A percentile compares a stretch with the other conserved stretches of the same genome.
Conservation (phyloP, 2,329 filamentous ascomycete species). For the Fusarium floridanum region DNA sequence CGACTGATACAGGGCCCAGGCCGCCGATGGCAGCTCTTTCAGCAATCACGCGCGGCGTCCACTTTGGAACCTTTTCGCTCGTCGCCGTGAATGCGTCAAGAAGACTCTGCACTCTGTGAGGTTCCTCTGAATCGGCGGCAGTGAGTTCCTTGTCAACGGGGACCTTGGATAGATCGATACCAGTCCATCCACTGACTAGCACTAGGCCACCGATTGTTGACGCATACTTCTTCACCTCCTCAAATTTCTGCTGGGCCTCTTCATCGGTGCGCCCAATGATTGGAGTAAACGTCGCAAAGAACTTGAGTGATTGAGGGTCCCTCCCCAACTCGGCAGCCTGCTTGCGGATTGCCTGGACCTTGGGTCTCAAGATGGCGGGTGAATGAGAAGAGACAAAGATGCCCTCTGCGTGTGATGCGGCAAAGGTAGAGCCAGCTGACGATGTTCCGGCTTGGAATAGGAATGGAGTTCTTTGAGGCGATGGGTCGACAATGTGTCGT, state of each 20-base stretch:
- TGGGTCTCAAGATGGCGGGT: constrained; percentile 61
- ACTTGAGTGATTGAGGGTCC: constrained; percentile 68
- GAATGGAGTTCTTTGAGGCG: constrained; percentile 68
- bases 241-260: constrained; percentile 66
- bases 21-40: constrained; percentile 58
- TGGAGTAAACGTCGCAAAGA: constrained; percentile 65
- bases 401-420: constrained; percentile 69
- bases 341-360: constrained; percentile 65
- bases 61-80: constrained; percentile 58
- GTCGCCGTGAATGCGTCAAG: constrained; percentile 63
- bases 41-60: constrained; percentile 60
- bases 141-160: constrained; percentile 70
- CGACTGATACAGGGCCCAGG: constrained; percentile 52
- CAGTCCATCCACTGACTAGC: constrained; percentile 69
- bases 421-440: constrained; percentile 67
- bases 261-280: constrained; percentile 64
- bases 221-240: constrained; percentile 64
- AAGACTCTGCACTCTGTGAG: constrained; percentile 63
- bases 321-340: constrained; percentile 64
- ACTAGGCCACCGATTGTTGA: constrained; percentile 67
- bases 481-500: constrained; percentile 65
- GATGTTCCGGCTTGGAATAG: constrained; percentile 72
- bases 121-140: constrained; percentile 66
- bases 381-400: constrained; percentile 71
- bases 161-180: constrained; percentile 70